phyloP scores from a whole-genome alignment of 306 rosid species.

The Cicer chorassanicum region DNA sequence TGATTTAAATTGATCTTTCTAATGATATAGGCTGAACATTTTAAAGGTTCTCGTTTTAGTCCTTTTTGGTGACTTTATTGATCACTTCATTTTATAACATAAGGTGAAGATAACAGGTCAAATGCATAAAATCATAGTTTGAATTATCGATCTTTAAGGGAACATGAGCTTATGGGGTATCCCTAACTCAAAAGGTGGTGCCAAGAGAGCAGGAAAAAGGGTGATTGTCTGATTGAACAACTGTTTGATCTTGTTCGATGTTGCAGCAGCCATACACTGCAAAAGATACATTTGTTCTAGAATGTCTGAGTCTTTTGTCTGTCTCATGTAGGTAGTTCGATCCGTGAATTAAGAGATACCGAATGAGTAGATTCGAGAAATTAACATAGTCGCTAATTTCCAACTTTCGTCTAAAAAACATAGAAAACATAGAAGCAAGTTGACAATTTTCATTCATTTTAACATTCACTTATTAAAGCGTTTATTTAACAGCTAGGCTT shows the following conservation, averaged over 20 bases:
- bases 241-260: conserved; percentile 5
- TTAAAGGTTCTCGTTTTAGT: neutral
- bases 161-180: neutral
- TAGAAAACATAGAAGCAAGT: neutral
- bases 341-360: too few relatives aligned
- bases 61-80: neutral
- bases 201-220: neutral
- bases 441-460: neutral
- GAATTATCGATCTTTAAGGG: neutral
- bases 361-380: too few relatives aligned
- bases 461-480: too few relatives aligned
- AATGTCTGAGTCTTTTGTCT: neutral
- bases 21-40: neutral
- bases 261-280: conserved; percentile 1
- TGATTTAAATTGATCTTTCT: too few relatives aligned
- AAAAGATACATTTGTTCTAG: conserved; percentile 8
- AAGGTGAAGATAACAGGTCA: neutral
- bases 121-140: neutral
- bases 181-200: neutral
- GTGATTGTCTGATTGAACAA: neutral
- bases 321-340: neutral
- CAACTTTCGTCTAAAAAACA: too few relatives aligned
- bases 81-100: neutral
- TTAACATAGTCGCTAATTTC: too few relatives aligned
- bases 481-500: neutral